Conservation (phyloP, 2,329 filamentous ascomycete species). For the Pseudogymnoascus sp. region DNA sequence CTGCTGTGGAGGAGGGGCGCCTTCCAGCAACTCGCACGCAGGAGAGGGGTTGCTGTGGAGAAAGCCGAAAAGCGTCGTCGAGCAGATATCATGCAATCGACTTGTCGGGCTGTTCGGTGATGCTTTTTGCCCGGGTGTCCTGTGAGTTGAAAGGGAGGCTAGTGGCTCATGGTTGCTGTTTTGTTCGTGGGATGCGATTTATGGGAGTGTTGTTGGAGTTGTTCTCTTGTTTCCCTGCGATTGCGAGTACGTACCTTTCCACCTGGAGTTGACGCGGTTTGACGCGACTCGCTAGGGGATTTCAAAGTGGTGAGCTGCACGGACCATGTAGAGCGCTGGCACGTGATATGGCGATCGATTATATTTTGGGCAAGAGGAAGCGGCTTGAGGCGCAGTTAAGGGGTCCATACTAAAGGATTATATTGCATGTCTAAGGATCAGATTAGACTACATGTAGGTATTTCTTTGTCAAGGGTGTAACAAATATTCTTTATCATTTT, state of each 20-base stretch:
- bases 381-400: background rate
- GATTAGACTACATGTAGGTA: background rate
- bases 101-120: background rate
- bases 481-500: background rate
- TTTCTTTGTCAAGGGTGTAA: background rate
- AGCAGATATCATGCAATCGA: constrained; percentile 28
- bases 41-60: constrained; percentile 21
- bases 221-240: background rate
- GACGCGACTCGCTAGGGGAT: constrained; percentile 3
- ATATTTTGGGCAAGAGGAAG: background rate
- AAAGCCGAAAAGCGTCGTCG: constrained; percentile 19
- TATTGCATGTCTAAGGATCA: background rate
- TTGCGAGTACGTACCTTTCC: background rate
- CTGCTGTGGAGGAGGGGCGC: constrained; percentile 11
- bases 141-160: background rate
- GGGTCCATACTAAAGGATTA: background rate
- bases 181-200: background rate
- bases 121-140: background rate
- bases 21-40: constrained; percentile 25
- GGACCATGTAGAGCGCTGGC: background rate
- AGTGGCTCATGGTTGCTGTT: background rate
- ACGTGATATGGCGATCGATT: background rate
- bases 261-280: background rate
- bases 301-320: background rate
- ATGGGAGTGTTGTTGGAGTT: background rate